A percentile compares a stretch with the other conserved stretches of the same genome.
Conservation (phyloP, 305 asterid species). For the Striga hermonthica region DNA sequence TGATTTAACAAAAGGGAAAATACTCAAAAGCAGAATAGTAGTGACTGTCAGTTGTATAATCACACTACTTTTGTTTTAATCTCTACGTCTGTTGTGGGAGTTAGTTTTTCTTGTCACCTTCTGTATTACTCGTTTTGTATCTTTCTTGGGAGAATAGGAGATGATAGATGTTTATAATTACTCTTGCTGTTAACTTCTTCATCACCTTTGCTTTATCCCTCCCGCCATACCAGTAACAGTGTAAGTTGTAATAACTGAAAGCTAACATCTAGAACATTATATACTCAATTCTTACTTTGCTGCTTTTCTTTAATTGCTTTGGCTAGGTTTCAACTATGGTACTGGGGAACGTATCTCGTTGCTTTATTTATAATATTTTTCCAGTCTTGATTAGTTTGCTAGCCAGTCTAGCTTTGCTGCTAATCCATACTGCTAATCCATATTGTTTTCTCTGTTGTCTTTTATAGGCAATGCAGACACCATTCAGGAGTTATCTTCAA, state of each 20-base stretch:
- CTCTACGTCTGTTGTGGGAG: too few species aligned
- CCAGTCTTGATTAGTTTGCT: background rate
- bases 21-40: too few species aligned
- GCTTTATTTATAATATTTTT: background rate
- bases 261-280: background rate
- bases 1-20: too few species aligned
- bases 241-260: background rate
- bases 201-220: background rate
- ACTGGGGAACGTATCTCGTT: background rate
- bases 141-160: background rate
- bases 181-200: background rate
- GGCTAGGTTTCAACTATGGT: background rate
- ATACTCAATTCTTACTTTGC: background rate
- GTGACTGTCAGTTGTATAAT: too few species aligned
- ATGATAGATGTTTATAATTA: background rate
- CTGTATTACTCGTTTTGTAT: background rate
- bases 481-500: slow-evolving; percentile 77
- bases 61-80: too few species aligned
- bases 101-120: too few species aligned
- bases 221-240: background rate
- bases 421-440: slow-evolving; percentile 3
- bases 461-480: slow-evolving; percentile 73
- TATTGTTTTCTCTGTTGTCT: slow-evolving; percentile 5
- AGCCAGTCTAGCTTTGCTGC: background rate
- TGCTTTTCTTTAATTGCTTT: background rate